These are phyloP conservation scores for Aspergillus oerlinghausenensis DNA, from an alignment of 2,329 filamentous ascomycete genomes.

Conservation along the genomic window DNA sequence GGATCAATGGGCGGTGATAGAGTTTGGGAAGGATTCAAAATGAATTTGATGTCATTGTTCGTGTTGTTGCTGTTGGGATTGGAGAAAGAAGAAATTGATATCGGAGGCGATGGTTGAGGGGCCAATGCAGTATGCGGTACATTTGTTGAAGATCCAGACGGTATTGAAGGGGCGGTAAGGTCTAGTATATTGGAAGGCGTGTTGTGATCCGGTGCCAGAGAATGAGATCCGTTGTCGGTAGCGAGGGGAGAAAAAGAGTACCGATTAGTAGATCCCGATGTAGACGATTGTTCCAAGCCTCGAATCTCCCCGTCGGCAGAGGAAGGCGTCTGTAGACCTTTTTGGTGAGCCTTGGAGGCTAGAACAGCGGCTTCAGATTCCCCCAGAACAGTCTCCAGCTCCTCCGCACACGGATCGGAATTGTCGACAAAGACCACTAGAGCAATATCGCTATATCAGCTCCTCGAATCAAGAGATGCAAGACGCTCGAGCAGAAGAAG, in stretches of 20 bases:
- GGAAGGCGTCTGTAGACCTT: slow-evolving; percentile 19
- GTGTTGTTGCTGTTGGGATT: slow-evolving; percentile 20
- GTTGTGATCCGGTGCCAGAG: slow-evolving; percentile 11
- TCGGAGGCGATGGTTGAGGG: slow-evolving; percentile 38
- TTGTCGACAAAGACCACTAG: slow-evolving; percentile 59
- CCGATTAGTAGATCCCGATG: slow-evolving; percentile 44
- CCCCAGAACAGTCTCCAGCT: slow-evolving; percentile 34
- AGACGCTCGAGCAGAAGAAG: not conserved
- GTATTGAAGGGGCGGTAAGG: slow-evolving; percentile 12
- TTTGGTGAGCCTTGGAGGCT: slow-evolving; percentile 27
- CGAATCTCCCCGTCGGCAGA: slow-evolving; percentile 39
- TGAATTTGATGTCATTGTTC: slow-evolving; percentile 52
- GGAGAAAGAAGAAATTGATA: slow-evolving; percentile 36
- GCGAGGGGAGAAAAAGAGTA: slow-evolving; percentile 25
- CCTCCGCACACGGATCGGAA: slow-evolving; percentile 57
- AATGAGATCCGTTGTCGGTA: slow-evolving; percentile 22
- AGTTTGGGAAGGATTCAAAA: slow-evolving; percentile 47
- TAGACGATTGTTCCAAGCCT: slow-evolving; percentile 52
- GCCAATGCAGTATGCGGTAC: slow-evolving; percentile 30
- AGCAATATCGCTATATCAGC: slow-evolving; percentile 4
- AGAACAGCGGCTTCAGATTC: slow-evolving; percentile 28
- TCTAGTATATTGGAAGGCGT: slow-evolving; percentile 14
- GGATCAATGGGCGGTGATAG: slow-evolving; percentile 45
- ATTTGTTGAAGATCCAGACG: slow-evolving; percentile 30
- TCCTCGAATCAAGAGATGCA: not conserved